Percentiles rank a stretch among this genome's conserved stretches.
Evolutionary conservation across 2,329 filamentous ascomycete species (phyloP).

Genomic region (Aspergillus sclerotialis): DNA sequence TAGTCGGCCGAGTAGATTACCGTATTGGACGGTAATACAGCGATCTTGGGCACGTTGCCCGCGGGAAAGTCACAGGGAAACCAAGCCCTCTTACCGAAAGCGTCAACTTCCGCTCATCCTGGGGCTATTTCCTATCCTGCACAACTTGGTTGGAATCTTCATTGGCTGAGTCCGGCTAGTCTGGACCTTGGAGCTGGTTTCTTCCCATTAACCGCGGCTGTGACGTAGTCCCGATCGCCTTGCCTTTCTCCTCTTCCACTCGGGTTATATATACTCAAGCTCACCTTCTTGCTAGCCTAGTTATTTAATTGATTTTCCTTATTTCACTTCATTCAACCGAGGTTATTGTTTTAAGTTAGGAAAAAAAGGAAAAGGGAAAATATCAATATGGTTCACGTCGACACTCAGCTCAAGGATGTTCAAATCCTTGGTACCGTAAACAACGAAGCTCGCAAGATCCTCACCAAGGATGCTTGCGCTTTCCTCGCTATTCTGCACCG

Average conservation of each 20-base stretch:
- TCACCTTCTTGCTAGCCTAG: neutral
- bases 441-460: constrained; percentile 78
- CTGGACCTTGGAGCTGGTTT: no score
- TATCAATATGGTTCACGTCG: constrained; percentile 58
- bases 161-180: constrained; percentile 7
- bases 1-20: neutral
- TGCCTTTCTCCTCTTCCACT: constrained; percentile 5
- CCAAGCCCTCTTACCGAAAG: neutral
- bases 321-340: neutral
- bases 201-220: constrained; percentile 10
- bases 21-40: neutral
- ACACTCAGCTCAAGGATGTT: constrained; percentile 79
- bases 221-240: constrained; percentile 11
- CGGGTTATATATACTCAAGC: constrained; percentile 5
- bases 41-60: constrained; percentile 7
- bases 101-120: constrained; percentile 12
- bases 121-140: neutral
- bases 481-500: constrained; percentile 94
- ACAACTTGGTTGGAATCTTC: neutral
- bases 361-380: neutral
- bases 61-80: constrained; percentile 13
- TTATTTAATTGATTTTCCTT: neutral
- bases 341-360: neutral
- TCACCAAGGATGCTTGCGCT: constrained; percentile 80
- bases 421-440: constrained; percentile 73